Conservation (phyloP, 805 yeast genomes). For the Kodamaea kaohsiungensis region DNA sequence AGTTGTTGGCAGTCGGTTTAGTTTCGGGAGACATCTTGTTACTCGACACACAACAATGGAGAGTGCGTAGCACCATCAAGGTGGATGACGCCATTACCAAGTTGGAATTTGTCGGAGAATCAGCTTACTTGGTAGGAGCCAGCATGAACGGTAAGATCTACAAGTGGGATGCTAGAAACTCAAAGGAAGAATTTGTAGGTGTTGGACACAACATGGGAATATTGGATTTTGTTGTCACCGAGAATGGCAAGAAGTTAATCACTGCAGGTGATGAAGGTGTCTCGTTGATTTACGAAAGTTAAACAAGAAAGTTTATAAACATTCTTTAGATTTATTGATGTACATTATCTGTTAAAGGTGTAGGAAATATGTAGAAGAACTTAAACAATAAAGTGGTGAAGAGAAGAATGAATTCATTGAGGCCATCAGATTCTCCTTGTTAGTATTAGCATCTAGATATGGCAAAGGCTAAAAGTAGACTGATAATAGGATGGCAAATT, state of each 20-base stretch:
- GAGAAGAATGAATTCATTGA: too few species aligned
- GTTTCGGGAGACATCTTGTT: constrained; percentile 86
- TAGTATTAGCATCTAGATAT: too few species aligned
- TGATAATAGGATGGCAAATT: too few species aligned
- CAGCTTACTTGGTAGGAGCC: constrained; percentile 65
- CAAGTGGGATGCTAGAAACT: constrained; percentile 88
- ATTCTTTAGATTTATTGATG: background rate
- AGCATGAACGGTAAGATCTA: constrained; percentile 85
- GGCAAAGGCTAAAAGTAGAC: too few species aligned
- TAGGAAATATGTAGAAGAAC: too few species aligned
- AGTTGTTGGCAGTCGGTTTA: constrained; percentile 75
- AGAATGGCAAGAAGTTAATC: constrained; percentile 65
- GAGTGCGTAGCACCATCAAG: constrained; percentile 68
- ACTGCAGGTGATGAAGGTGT: constrained; percentile 99
- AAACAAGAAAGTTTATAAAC: too few species aligned
- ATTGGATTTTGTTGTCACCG: constrained; percentile 74
- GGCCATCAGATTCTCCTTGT: too few species aligned
- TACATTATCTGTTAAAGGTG: background rate
- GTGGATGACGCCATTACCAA: constrained; percentile 85
- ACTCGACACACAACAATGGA: constrained; percentile 85
- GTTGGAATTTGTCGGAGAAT: constrained; percentile 59
- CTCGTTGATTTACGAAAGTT: constrained; percentile 59
- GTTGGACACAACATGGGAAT: constrained; percentile 95
- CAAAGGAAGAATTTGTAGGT: constrained; percentile 73
- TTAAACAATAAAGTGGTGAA: too few species aligned